Percentiles rank a stretch among this genome's conserved stretches.
Evolutionary conservation across 2,329 filamentous ascomycete species (phyloP).

Genomic region (Pseudonectria buxi): DNA sequence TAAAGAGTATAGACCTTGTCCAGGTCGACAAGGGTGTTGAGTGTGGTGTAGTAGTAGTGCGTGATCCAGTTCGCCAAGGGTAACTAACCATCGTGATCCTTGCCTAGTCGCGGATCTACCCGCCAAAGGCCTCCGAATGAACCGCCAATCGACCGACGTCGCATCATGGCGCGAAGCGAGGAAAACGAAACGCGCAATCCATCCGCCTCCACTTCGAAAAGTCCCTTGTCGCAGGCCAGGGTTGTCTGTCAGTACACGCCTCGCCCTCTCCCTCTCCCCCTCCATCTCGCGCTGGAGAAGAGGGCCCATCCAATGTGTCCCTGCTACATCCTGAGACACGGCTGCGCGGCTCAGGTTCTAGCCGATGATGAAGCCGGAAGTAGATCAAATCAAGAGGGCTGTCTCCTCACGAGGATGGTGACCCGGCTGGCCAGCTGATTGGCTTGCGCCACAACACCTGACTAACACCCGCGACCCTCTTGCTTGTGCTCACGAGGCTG

Average conservation of each 20-base stretch:
- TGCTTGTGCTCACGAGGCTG: conserved; percentile 25
- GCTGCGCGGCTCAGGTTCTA: conserved; percentile 5
- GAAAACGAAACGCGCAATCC: too few relatives aligned
- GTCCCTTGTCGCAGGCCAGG: too few relatives aligned
- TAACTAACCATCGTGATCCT: conserved; percentile 8
- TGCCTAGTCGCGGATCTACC: conserved; percentile 21
- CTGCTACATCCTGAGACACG: too few relatives aligned
- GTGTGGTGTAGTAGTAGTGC: conserved; percentile 8
- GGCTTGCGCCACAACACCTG: conserved; percentile 33
- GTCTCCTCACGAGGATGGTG: conserved; percentile 15
- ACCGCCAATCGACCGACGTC: conserved; percentile 3
- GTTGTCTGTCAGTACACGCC: conserved; percentile 1
- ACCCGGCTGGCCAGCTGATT: conserved; percentile 23
- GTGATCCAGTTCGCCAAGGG: conserved; percentile 2
- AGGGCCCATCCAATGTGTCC: conserved; percentile 17
- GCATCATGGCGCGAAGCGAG: too few relatives aligned
- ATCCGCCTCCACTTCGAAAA: too few relatives aligned
- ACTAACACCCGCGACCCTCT: conserved; percentile 26
- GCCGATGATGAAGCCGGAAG: conserved; percentile 5
- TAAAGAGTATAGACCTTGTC: too few relatives aligned
- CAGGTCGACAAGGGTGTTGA: not conserved
- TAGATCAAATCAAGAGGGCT: conserved; percentile 9
- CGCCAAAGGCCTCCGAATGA: conserved; percentile 14
- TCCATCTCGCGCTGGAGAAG: too few relatives aligned
- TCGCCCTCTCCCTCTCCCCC: too few relatives aligned